Percentiles rank a stretch among this genome's conserved stretches.
Conservation (phyloP, 148 eudicot species). For the Cornus florida region DNA sequence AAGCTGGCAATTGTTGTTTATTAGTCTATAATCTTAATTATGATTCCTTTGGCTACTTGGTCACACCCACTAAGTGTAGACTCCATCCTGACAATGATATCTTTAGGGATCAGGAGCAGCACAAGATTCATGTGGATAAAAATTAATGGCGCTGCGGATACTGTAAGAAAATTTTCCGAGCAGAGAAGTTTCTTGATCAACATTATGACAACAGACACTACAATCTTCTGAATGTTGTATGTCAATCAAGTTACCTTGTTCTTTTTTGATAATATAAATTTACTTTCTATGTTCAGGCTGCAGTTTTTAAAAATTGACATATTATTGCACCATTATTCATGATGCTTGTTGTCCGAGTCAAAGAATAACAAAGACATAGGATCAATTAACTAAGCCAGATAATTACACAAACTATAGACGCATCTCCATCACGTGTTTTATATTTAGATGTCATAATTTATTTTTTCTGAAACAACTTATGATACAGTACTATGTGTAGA, state of each 20-base stretch:
- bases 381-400: background rate
- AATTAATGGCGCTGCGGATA: conserved; percentile 94
- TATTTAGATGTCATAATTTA: background rate
- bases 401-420: no score
- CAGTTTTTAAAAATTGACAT: conserved; percentile 10
- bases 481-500: no score
- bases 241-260: conserved; percentile 21
- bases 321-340: background rate
- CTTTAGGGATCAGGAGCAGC: conserved; percentile 90
- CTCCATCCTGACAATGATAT: conserved; percentile 87
- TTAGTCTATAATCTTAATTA: background rate
- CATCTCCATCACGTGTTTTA: no score
- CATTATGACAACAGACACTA: conserved; percentile 79
- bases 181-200: conserved; percentile 76
- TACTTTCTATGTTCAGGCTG: background rate
- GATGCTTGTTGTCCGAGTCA: background rate
- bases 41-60: no score
- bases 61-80: conserved; percentile 33
- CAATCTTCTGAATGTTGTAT: conserved; percentile 74
- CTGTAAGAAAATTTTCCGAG: conserved; percentile 75
- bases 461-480: no score
- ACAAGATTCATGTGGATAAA: conserved; percentile 65
- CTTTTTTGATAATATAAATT: background rate
- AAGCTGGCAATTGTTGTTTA: background rate
- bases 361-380: background rate